A percentile compares a stretch with the other conserved stretches of the same genome.
These are phyloP conservation scores for Lodderomyces oxycetoniae DNA, from an alignment of 1,139 yeast genomes.

Conservation along the genomic window DNA sequence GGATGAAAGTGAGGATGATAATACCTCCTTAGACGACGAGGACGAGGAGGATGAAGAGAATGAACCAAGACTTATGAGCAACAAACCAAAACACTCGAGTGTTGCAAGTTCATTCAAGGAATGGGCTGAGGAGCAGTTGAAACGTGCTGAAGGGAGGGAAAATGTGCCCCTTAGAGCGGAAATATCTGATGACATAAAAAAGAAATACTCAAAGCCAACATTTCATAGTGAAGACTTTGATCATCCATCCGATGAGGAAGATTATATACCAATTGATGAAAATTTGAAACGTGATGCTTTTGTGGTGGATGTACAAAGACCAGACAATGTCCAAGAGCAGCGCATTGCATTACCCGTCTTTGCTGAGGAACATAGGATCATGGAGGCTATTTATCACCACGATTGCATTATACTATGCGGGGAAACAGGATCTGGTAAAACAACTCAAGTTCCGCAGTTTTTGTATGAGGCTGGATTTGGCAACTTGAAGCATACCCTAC, in stretches of 20 bases:
- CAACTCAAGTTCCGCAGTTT: constrained; percentile 75
- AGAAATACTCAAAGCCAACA: constrained; percentile 36
- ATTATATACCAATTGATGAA: constrained; percentile 52
- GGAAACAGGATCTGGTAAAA: constrained; percentile 83
- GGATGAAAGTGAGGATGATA: constrained; percentile 17
- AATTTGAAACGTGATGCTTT: constrained; percentile 56
- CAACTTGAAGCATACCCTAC: constrained; percentile 47
- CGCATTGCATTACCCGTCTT: constrained; percentile 81
- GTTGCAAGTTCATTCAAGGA: constrained; percentile 47
- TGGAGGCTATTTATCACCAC: constrained; percentile 94
- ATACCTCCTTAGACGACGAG: constrained; percentile 18
- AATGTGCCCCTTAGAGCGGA: constrained; percentile 43
- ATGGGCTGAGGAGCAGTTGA: constrained; percentile 58
- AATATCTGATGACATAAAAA: constrained; percentile 47
- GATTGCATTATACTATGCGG: constrained; percentile 92
- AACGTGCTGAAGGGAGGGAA: constrained; percentile 56
- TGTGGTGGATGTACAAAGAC: constrained; percentile 63
- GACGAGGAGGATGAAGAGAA: constrained; percentile 22
- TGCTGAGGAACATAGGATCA: constrained; percentile 84
- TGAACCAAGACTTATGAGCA: constrained; percentile 30
- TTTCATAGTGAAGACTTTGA: constrained; percentile 61
- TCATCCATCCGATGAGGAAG: constrained; percentile 55
- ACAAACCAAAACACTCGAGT: constrained; percentile 40
- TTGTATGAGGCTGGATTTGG: constrained; percentile 89
- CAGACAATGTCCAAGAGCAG: constrained; percentile 57